Percentiles rank a stretch among this genome's conserved stretches.
phyloP scores from a whole-genome alignment of 257 asterid genomes.

The Catharanthus roseus region DNA sequence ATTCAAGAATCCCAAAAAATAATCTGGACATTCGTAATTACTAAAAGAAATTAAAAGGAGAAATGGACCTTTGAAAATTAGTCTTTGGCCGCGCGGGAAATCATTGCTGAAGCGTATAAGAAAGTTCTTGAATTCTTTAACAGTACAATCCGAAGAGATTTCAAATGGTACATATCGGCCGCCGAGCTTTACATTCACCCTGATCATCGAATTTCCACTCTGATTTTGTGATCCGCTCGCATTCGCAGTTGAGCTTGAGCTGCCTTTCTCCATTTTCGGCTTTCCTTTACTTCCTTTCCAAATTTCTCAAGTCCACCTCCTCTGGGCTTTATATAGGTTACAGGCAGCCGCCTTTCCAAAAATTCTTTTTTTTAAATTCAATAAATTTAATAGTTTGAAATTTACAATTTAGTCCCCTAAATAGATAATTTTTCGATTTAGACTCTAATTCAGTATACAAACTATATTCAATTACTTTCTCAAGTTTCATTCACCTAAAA shows the following conservation, averaged over 20 bases:
- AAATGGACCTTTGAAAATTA: slow-evolving; percentile 65
- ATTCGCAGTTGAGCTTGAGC: neutral
- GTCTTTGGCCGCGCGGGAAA: slow-evolving; percentile 92
- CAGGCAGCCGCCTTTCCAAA: no score
- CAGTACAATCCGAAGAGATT: slow-evolving; percentile 38
- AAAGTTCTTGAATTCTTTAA: slow-evolving; percentile 57
- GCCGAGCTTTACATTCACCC: slow-evolving; percentile 50
- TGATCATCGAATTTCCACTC: slow-evolving; percentile 18
- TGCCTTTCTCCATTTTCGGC: slow-evolving; percentile 14
- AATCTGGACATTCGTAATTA: no score
- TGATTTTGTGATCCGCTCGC: slow-evolving; percentile 11
- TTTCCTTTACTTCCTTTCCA: neutral
- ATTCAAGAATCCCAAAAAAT: neutral
- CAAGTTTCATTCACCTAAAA: no score
- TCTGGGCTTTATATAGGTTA: neutral
- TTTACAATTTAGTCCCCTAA: no score
- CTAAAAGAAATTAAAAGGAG: neutral
- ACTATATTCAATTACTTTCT: no score
- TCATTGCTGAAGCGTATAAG: slow-evolving; percentile 81
- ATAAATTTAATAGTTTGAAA: no score
- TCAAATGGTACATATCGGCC: slow-evolving; percentile 66
- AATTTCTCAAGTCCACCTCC: neutral
- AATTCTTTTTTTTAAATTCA: no score
- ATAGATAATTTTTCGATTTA: no score
- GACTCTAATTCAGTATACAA: no score